Percentiles rank a stretch among this genome's conserved stretches.
These are phyloP conservation scores for Aspergillus sp. DNA, from an alignment of 2,329 filamentous ascomycete genomes.

Conservation along the genomic window DNA sequence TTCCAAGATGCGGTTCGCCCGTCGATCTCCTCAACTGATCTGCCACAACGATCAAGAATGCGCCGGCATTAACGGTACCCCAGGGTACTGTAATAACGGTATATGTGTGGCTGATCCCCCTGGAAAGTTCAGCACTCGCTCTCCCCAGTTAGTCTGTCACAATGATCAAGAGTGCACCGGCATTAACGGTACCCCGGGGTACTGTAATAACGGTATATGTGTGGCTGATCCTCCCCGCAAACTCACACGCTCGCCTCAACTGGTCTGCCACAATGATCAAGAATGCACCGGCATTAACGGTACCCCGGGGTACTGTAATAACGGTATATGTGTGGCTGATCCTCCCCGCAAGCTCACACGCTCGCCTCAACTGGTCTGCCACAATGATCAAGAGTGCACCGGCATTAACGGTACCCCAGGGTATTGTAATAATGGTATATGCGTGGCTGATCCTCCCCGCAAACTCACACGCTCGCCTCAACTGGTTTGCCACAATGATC, in stretches of 20 bases:
- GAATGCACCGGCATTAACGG: not conserved
- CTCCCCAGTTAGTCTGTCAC: not conserved
- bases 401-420: not conserved
- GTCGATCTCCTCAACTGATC: not conserved
- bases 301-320: not conserved
- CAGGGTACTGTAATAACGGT: not conserved
- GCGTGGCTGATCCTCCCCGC: slow-evolving; percentile 1
- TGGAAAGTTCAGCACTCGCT: no score
- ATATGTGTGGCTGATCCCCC: slow-evolving; percentile 9
- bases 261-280: not conserved
- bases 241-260: not conserved
- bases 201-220: slow-evolving; percentile 12
- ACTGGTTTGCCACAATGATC: not conserved
- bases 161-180: slow-evolving; percentile 4
- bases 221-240: not conserved
- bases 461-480: not conserved
- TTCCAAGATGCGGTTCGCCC: not conserved
- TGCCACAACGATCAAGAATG: slow-evolving; percentile 7
- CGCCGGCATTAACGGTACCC: not conserved
- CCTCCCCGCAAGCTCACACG: not conserved
- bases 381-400: slow-evolving; percentile 1
- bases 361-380: not conserved
- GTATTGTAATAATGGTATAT: slow-evolving; percentile 9
- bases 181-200: not conserved
- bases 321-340: slow-evolving; percentile 6